Base-by-base conservation (phyloP, 768 basidiomycete genomes). In the Agrocybe pediades region DNA sequence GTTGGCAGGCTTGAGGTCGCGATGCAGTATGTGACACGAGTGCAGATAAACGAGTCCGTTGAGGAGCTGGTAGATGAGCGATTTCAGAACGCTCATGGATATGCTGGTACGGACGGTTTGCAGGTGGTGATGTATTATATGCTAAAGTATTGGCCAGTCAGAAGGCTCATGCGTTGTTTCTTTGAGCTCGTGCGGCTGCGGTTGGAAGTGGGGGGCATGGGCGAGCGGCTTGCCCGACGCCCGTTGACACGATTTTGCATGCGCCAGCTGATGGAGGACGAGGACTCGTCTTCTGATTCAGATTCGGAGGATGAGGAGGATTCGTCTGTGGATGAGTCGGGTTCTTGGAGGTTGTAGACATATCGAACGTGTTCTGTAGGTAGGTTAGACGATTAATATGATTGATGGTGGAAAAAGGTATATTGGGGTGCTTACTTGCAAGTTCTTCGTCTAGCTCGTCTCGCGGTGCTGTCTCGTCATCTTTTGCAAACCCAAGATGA, bases 111-210 rank as follows among this genome's bases (percentile, higher is more conserved):
- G 90, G 2, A 95, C 79, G 1, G 88, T 90, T 67, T 96, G 92
- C 11, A 94, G 92, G 67, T 98, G 92, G 70, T 98, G 95, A 66
- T 98, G 97, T 42, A 99, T 99, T 45, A 99, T 88, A 94, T 99
- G 97, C 92, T 98, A 56, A 26, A 44, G 56, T 80, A 84, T 50
- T 81, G 77, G 53, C 82, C 82, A 16, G 85, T 87, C 45, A 86
- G 48, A 43, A 89, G 74, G 59, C 86, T 88, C 85, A 90, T 89
- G 51, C 84, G 60, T 40, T 47, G 57, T 49, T 59, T 58, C 55
- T 43, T 25, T 47, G 29, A 56, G 57, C 17, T 62, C n/a, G n/a
- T n/a, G n/a, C n/a, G n/a, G n/a, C n/a, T n/a, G n/a, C n/a, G n/a
- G n/a, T n/a, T n/a, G n/a, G n/a, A n/a, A n/a, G n/a, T n/a, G n/a